Evolutionary conservation across 2,329 filamentous ascomycete genomes (phyloP).

Genomic region (Ambrosiella cleistominuta): DNA sequence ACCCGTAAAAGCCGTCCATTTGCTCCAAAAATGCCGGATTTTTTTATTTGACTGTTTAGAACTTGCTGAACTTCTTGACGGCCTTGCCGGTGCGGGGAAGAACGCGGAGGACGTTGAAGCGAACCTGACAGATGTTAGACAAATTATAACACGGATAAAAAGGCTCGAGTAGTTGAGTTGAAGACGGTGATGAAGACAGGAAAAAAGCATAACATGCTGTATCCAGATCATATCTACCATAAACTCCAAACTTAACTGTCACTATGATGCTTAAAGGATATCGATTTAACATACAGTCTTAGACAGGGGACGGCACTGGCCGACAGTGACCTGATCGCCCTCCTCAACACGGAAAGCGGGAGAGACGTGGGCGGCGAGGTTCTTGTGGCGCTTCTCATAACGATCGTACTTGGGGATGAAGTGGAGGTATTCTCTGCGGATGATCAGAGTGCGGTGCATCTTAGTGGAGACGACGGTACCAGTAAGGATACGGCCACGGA

Average conservation of each 20-base stretch:
- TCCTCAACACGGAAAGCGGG: conserved; percentile 99
- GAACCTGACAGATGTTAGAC: conserved; percentile 43
- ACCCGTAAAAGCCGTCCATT: conserved; percentile 16
- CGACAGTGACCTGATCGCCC: conserved; percentile 97
- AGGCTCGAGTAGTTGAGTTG: conserved; percentile 1
- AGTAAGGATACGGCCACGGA: conserved; percentile 99
- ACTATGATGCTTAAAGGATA: too few relatives aligned
- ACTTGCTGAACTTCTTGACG: conserved; percentile 97
- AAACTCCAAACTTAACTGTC: too few relatives aligned
- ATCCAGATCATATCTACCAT: too few relatives aligned
- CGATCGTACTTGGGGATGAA: conserved; percentile 98
- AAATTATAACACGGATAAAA: not conserved
- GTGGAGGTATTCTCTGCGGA: conserved; percentile 99
- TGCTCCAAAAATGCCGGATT: conserved; percentile 34
- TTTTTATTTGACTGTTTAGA: conserved; percentile 43
- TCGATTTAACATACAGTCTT: conserved; percentile 70
- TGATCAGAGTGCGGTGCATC: conserved; percentile 99
- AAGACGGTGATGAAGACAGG: not conserved
- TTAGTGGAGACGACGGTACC: conserved; percentile 99
- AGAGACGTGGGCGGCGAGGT: conserved; percentile 96
- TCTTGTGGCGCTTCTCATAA: conserved; percentile 99
- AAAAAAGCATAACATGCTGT: too few relatives aligned
- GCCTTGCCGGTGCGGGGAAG: conserved; percentile 92
- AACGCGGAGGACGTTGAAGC: conserved; percentile 99
- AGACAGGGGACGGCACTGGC: conserved; percentile 97